Evolutionary conservation across 1,284 basidiomycete genomes (phyloP).

Genomic region (Ustilago esculenta): DNA sequence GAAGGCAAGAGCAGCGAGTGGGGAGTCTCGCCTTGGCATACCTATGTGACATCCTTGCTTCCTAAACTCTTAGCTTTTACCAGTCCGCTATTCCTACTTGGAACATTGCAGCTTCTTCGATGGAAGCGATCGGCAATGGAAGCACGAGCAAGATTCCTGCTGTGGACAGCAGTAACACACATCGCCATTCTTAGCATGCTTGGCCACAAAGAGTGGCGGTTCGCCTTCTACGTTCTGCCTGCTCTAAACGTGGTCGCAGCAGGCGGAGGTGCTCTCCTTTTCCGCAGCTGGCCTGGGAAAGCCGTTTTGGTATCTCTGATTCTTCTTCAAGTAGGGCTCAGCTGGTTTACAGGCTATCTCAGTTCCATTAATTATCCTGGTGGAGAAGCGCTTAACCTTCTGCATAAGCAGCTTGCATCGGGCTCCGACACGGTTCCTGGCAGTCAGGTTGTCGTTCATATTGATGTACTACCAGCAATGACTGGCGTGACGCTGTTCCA

Average conservation of each 20-base stretch:
- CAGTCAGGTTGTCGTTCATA: conserved; percentile 69
- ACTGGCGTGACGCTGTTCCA: conserved; percentile 90
- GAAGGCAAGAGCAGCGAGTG: conserved; percentile 87
- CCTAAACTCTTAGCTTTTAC: conserved; percentile 79
- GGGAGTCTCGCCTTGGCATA: conserved; percentile 81
- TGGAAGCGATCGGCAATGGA: background rate
- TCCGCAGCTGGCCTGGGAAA: conserved; percentile 23
- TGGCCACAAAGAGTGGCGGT: conserved; percentile 86
- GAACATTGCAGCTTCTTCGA: conserved; percentile 68
- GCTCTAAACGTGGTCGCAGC: conserved; percentile 83
- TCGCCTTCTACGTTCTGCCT: conserved; percentile 87
- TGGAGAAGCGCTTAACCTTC: conserved; percentile 76
- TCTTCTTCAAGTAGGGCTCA: conserved; percentile 24
- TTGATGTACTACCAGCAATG: conserved; percentile 84
- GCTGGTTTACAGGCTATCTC: conserved; percentile 70
- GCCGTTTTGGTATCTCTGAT: conserved; percentile 3
- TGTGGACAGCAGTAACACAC: conserved; percentile 70
- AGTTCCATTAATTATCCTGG: conserved; percentile 89
- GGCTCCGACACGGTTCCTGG: background rate
- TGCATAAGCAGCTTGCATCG: conserved; percentile 71
- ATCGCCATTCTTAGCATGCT: conserved; percentile 78
- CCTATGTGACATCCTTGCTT: conserved; percentile 78
- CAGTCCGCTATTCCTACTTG: conserved; percentile 73
- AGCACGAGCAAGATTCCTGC: conserved; percentile 21
- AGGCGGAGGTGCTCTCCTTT: conserved; percentile 72